A percentile compares a stretch with the other conserved stretches of the same genome.
Evolutionary conservation across 805 yeast genomes (phyloP).

Genomic region (Candida hungchunana): DNA sequence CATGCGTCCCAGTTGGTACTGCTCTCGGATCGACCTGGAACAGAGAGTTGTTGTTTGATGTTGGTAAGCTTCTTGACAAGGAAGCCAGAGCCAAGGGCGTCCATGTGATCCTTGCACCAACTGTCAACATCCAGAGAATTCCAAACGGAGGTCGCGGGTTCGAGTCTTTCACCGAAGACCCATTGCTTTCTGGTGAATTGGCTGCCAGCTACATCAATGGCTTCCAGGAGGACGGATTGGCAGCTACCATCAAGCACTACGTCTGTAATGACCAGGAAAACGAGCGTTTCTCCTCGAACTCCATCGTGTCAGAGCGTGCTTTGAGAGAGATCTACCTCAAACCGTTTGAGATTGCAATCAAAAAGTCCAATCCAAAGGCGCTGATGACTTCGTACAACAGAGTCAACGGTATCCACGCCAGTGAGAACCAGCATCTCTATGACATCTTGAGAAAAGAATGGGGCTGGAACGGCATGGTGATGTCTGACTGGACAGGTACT

Average conservation of each 20-base stretch:
- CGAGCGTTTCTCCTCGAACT: conserved; percentile 42
- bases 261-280: conserved; percentile 60
- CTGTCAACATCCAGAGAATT: conserved; percentile 48
- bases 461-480: conserved; percentile 48
- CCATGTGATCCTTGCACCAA: conserved; percentile 43
- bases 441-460: conserved; percentile 49
- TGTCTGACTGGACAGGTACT: conserved; percentile 65
- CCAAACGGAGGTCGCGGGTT: conserved; percentile 60
- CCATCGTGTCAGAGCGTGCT: conserved; percentile 52
- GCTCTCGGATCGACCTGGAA: conserved; percentile 53
- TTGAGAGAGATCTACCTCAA: conserved; percentile 56
- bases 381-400: conserved; percentile 60
- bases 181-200: conserved; percentile 38
- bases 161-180: conserved; percentile 60
- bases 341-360: conserved; percentile 57
- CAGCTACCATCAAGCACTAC: conserved; percentile 55
- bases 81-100: conserved; percentile 53
- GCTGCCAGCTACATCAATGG: conserved; percentile 48
- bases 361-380: conserved; percentile 45
- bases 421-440: conserved; percentile 39
- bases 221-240: conserved; percentile 43
- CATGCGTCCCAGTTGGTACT: conserved; percentile 57
- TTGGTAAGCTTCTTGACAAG: conserved; percentile 47
- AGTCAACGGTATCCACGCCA: conserved; percentile 54
- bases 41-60: conserved; percentile 39